Evolutionary conservation across 2,329 filamentous ascomycete species (phyloP).

Genomic region (Cladorrhinum sp.): DNA sequence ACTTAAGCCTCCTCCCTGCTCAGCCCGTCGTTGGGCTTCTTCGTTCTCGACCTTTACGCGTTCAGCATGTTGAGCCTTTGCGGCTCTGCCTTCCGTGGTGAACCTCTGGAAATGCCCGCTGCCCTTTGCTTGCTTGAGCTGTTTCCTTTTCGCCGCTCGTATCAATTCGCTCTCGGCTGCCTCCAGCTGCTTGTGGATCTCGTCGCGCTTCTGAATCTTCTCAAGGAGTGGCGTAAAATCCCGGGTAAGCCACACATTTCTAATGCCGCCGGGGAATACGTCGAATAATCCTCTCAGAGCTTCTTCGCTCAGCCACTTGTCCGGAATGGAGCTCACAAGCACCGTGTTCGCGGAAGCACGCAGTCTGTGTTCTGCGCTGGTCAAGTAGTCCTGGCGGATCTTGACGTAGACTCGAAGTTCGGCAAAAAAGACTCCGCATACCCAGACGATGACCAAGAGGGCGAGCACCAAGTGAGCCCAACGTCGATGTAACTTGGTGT

Average conservation of each 20-base stretch:
- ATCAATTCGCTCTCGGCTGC: constrained; percentile 81
- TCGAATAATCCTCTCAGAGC: constrained; percentile 84
- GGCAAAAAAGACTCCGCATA: constrained; percentile 81
- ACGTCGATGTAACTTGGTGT: constrained; percentile 63
- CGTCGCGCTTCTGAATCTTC: constrained; percentile 74
- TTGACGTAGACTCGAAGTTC: constrained; percentile 88
- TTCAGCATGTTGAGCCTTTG: constrained; percentile 43
- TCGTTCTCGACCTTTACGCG: constrained; percentile 49
- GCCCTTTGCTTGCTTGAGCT: constrained; percentile 71
- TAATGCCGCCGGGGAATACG: constrained; percentile 90
- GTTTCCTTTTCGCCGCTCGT: constrained; percentile 71
- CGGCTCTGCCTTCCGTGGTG: constrained; percentile 50
- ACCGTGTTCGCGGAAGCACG: constrained; percentile 94
- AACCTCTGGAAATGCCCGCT: constrained; percentile 51
- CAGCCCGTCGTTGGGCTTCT: constrained; percentile 49
- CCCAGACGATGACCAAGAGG: constrained; percentile 73
- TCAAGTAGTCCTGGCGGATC: constrained; percentile 89
- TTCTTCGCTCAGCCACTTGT: constrained; percentile 83
- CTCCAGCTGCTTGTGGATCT: constrained; percentile 71
- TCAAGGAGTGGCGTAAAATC: constrained; percentile 79
- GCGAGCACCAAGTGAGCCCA: constrained; percentile 84
- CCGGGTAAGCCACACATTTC: constrained; percentile 95
- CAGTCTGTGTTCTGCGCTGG: constrained; percentile 89
- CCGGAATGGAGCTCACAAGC: constrained; percentile 83
- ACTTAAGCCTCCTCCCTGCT: constrained; percentile 46